Evolutionary conservation across 225 moss, liverwort and hornwort species (phyloP), one percentile per base, ranked within the genome.

Genomic region (Sphagnum contortum): DNA sequence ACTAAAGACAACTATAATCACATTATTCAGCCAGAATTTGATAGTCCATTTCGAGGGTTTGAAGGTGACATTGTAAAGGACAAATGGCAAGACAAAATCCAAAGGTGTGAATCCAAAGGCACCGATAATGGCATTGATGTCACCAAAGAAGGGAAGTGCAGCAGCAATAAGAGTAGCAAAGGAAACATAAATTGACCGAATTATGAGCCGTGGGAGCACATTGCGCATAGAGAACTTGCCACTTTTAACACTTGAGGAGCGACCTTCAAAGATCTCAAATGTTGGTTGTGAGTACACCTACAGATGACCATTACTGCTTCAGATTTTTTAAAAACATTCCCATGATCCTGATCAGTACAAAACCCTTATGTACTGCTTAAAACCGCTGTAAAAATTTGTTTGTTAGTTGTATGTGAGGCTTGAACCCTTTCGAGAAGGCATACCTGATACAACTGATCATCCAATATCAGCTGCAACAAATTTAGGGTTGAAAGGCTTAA

Each of bases 231-330:
- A 67, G 58, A 76, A 86, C 55, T 78, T 80, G 44, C 68, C 83
- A 59, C 63, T 63, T 6, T 64, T 74, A 56, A 76, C 75, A 5
- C 81, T 73, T 0, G 83, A 81, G 45, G 44, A 59, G 57, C 48
- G 57, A 2, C 82, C 78, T 68, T 87, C 90, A 44, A 87, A 80
- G 45, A 90, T 70, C 73, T 87, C 87, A 50, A 90, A 87, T 47
- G 78, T 80, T 3, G 87, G 90, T 75, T 90, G 90, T 50, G 83
- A 76, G 57, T 90, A 90, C 2, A 90, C 77, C 87, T 87, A 6
- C 62, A 54, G 48, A 29, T 29, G 29, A 29, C 29, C 29, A 29
- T 29, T 29, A 29, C 1, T 29, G 29, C 29, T 29, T 29, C 29
- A 29, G 29, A 29, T 29, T 29, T 29, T 29, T 29, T 29, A 1